phyloP scores from a whole-genome alignment of 441 rosid species.

The Adansonia grandidieri region DNA sequence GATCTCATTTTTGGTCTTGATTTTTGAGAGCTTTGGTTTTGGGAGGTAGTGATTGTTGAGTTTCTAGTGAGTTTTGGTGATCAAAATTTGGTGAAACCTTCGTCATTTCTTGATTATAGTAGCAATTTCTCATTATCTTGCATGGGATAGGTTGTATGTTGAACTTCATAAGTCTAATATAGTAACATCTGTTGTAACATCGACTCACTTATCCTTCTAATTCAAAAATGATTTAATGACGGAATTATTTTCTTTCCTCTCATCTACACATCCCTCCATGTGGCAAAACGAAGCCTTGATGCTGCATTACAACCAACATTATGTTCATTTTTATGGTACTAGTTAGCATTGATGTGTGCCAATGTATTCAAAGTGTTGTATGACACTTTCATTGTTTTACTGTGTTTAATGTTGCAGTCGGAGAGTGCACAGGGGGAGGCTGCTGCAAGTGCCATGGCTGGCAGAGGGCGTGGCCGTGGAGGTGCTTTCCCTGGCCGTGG shows the following conservation, averaged over 20 bases:
- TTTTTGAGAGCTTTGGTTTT: neutral
- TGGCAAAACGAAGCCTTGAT: neutral
- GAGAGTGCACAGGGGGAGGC: slow-evolving; percentile 99
- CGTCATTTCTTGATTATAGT: neutral
- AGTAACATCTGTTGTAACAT: neutral
- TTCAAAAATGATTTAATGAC: neutral
- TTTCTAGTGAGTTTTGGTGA: neutral
- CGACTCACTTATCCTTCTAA: neutral
- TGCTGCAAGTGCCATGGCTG: slow-evolving; percentile 89
- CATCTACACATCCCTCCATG: neutral
- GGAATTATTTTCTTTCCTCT: neutral
- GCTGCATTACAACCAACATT: neutral
- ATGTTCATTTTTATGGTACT: neutral
- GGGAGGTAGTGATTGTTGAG: neutral
- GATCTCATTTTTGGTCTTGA: neutral
- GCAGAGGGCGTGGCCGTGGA: slow-evolving; percentile 94
- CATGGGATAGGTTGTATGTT: neutral
- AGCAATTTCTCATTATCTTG: neutral
- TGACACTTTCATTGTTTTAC: neutral
- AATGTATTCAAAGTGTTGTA: neutral
- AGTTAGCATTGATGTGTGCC: neutral
- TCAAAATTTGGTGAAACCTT: neutral
- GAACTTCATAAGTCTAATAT: neutral
- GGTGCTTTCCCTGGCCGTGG: slow-evolving; percentile 87
- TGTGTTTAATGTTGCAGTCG: slow-evolving; percentile 54